Conservation (phyloP, 768 basidiomycete genomes). For the Auriscalpium orientale region DNA sequence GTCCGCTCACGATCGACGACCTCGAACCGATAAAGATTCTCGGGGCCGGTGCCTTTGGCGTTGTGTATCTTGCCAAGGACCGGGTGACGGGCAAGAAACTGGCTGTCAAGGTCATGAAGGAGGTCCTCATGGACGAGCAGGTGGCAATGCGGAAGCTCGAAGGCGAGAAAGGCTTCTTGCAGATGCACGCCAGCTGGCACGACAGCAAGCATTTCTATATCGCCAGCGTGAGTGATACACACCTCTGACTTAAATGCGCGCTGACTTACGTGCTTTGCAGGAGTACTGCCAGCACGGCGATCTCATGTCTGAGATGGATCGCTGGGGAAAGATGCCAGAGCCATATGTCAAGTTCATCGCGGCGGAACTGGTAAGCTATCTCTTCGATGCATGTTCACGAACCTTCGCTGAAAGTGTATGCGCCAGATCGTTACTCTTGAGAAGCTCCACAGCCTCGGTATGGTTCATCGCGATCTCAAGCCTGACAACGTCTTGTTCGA, state of each 20-base stretch:
- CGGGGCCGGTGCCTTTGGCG: neutral
- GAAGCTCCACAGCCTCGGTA: conserved; percentile 15
- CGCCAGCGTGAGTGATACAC: neutral
- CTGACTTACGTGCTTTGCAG: neutral
- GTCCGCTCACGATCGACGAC: neutral
- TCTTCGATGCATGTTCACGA: neutral
- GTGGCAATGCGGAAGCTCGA: neutral
- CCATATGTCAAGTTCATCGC: neutral
- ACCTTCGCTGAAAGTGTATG: neutral
- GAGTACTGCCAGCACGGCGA: neutral
- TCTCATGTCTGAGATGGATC: neutral
- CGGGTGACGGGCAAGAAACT: neutral
- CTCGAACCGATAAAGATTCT: neutral
- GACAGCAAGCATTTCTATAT: neutral
- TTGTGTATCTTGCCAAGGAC: neutral
- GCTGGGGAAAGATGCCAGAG: neutral
- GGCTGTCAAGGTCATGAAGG: neutral
- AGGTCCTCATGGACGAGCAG: neutral
- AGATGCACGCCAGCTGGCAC: neutral
- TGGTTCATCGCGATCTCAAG: conserved; percentile 25
- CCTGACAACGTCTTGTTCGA: conserved; percentile 22
- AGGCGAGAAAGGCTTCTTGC: neutral
- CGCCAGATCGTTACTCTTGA: conserved; percentile 15
- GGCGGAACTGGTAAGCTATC: neutral
- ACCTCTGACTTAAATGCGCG: neutral